Conservation (phyloP, 2,329 filamentous ascomycete species). For the Alternaria infectoria region DNA sequence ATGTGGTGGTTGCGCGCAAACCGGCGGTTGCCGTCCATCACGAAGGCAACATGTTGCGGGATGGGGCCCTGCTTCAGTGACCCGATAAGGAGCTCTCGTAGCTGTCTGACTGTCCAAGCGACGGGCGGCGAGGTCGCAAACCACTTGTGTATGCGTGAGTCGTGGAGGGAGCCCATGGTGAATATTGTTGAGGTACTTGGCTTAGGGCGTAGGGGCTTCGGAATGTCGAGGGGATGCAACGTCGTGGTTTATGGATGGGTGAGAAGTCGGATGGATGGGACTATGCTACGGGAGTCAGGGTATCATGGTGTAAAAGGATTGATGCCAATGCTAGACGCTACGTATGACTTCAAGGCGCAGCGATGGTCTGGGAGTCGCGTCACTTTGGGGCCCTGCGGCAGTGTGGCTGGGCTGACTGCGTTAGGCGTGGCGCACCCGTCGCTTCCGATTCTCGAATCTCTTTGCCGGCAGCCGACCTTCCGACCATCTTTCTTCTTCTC, state of each 20-base stretch:
- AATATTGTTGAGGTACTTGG: constrained; percentile 22
- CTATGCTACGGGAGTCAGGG: constrained; percentile 5
- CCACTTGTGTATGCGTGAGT: constrained; percentile 72
- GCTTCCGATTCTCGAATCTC: constrained; percentile 14
- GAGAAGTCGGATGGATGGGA: constrained; percentile 1
- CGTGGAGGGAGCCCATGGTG: constrained; percentile 59
- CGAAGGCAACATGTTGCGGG: constrained; percentile 95
- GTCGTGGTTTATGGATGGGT: background rate
- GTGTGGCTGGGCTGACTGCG: constrained; percentile 23
- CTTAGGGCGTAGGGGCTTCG: constrained; percentile 13
- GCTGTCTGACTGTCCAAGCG: constrained; percentile 81
- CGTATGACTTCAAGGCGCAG: constrained; percentile 41
- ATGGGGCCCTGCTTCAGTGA: constrained; percentile 89
- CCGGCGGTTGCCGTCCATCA: constrained; percentile 97
- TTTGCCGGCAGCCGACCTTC: constrained; percentile 16
- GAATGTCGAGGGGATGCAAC: constrained; percentile 7
- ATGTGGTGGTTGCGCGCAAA: constrained; percentile 91
- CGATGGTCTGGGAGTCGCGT: constrained; percentile 5
- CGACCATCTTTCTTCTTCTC: constrained; percentile 19
- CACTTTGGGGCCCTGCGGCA: background rate
- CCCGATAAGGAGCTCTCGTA: constrained; percentile 86
- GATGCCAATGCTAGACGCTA: constrained; percentile 35
- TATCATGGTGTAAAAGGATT: constrained; percentile 30
- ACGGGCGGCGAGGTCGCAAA: constrained; percentile 86
- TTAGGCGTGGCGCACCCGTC: constrained; percentile 13